phyloP scores from a whole-genome alignment of 345 rosid genomes.

The Dipteronia sinensis region DNA sequence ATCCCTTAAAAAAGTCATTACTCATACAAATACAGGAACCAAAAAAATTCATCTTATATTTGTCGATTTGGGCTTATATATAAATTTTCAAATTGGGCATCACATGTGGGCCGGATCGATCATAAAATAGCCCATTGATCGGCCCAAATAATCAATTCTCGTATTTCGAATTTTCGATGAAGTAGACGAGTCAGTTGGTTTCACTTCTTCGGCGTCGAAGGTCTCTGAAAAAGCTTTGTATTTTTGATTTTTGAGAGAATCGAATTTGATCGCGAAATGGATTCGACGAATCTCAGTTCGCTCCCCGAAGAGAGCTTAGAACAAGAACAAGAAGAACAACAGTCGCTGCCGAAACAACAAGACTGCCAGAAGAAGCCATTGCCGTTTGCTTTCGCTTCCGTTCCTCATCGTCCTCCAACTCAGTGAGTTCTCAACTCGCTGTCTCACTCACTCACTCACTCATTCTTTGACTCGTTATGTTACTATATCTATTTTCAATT shows the following conservation, averaged over 20 bases:
- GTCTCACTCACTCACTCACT: not conserved
- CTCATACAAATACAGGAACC: too few relatives aligned
- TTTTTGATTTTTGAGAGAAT: not conserved
- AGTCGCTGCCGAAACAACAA: too few relatives aligned
- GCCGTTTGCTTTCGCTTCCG: conserved; percentile 52
- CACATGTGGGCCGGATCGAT: too few relatives aligned
- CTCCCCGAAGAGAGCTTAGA: conserved; percentile 53
- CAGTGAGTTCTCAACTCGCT: conserved; percentile 39
- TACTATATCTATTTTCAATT: not conserved
- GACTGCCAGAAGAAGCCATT: conserved; percentile 22
- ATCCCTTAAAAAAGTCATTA: too few relatives aligned
- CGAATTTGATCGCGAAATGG: conserved; percentile 35
- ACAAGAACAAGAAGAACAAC: conserved; percentile 20
- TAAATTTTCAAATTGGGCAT: too few relatives aligned
- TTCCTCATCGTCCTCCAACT: conserved; percentile 63
- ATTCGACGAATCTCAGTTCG: conserved; percentile 47
- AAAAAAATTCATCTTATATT: too few relatives aligned
- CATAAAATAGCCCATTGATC: not conserved
- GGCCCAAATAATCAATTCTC: not conserved
- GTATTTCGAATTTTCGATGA: not conserved
- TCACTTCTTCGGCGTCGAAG: not conserved
- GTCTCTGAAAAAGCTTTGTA: not conserved
- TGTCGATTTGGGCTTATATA: too few relatives aligned
- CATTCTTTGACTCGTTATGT: not conserved
- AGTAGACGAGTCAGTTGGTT: not conserved